Evolutionary conservation across 2,329 filamentous ascomycete species (phyloP), one percentile per base, ranked within the genome.

Genomic region (Paecilomyces niveus): DNA sequence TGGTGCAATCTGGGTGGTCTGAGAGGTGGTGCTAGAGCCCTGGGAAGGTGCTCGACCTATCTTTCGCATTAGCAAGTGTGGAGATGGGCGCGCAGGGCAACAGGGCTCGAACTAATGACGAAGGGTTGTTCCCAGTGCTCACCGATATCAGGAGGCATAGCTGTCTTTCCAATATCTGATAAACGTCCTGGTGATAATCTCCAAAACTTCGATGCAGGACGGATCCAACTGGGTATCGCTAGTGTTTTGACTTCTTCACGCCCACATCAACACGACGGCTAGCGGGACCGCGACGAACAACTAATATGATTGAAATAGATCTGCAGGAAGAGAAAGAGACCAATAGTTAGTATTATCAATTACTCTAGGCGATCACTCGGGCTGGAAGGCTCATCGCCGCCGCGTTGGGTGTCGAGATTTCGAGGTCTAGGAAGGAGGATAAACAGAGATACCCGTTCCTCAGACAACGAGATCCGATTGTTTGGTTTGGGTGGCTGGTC

Each of bases 401-500:
- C 55, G 62, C 59, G 61, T 61, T 57, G 50, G 55, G 58, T 50
- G 58, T 61, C 58, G 63, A 64, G 59, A 56, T 59, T 49, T 57
- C 52, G 57, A 58, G 56, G 59, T 61, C 59, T 49, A 31, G 60
- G 58, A 64, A 63, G 63, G 67, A 72, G 67, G 64, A 71, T 74
- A 74, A 74, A 74, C 72, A 74, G 72, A 74, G 66, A 67, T 57
- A 59, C 59, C 68, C 69, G 72, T 74, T 73, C 70, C 72, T 74
- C 72, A 74, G 72, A 72, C 72, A 74, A 74, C 72, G 70, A 65
- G 53, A 39, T 39, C 51, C 54, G 26, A 57, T 69, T 70, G 65
- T 68, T 71, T 69, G 62, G 60, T 50, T 61, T 57, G 57, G 62
- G 39, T 61, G 62, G 62, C 59, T 61, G 61, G 62, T 18, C 22